Evolutionary conservation across 1,139 yeast genomes (phyloP).

Genomic region (Eremothecium coryli): DNA sequence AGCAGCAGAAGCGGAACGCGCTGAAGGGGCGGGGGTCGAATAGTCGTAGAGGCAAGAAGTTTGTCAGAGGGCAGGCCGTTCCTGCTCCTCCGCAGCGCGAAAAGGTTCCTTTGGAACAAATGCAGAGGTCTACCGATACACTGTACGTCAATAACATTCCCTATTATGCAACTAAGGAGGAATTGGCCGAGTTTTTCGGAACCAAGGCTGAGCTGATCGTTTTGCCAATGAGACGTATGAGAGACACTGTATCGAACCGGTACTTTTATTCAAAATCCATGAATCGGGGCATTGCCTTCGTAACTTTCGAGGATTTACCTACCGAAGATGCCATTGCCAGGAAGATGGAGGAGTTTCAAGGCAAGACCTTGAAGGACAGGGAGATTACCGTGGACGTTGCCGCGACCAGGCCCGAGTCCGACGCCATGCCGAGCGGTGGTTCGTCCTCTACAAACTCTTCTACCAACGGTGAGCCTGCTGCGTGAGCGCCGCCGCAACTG

Average conservation of each 20-base stretch:
- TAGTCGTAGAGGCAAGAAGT: slow-evolving; percentile 6
- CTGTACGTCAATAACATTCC: slow-evolving; percentile 30
- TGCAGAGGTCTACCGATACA: slow-evolving; percentile 30
- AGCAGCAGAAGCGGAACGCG: slow-evolving; percentile 12
- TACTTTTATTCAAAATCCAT: slow-evolving; percentile 23
- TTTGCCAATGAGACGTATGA: slow-evolving; percentile 30
- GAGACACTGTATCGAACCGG: slow-evolving; percentile 23
- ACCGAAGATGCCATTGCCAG: slow-evolving; percentile 17
- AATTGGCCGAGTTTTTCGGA: slow-evolving; percentile 27
- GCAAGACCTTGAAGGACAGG: slow-evolving; percentile 27
- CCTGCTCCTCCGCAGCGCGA: slow-evolving; percentile 19
- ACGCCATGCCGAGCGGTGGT: slow-evolving; percentile 12
- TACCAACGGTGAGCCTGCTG: no score
- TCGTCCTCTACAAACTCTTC: no score
- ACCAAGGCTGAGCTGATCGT: slow-evolving; percentile 23
- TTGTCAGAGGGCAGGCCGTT: slow-evolving; percentile 16
- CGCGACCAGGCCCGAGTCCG: slow-evolving; percentile 23
- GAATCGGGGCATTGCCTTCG: slow-evolving; percentile 31
- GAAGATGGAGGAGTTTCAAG: slow-evolving; percentile 27
- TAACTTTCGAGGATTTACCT: slow-evolving; percentile 20
- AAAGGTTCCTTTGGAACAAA: slow-evolving; percentile 24
- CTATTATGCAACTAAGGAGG: slow-evolving; percentile 27
- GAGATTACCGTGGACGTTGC: slow-evolving; percentile 29
- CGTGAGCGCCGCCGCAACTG: no score
- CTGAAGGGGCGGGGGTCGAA: slow-evolving; percentile 5